Base-by-base conservation (phyloP, 352 stramenopile genomes). In the Peronospora belbahrii region DNA sequence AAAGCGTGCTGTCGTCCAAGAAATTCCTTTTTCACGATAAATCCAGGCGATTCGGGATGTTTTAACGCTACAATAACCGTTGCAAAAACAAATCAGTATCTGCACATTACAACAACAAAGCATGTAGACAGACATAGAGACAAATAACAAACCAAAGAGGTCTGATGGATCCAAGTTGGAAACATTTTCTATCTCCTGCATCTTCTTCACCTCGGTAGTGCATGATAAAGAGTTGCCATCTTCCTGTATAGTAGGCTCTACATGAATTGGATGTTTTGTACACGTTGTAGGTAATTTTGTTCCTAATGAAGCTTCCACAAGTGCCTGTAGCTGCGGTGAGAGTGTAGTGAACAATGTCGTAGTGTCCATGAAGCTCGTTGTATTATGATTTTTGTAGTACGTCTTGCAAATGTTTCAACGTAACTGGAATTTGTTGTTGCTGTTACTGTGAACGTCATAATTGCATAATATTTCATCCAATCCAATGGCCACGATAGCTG, bases 241-340 rank as follows among this genome's bases (percentile, higher is more conserved):
- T 1, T 28, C 6, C 24, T 28, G 24, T 9, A 35, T n/a, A 25
- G n/a, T n/a, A n/a, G n/a, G n/a, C n/a, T n/a, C n/a, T n/a, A n/a
- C n/a, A n/a, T n/a, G n/a, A n/a, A n/a, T n/a, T n/a, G n/a, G n/a
- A n/a, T n/a, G n/a, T n/a, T n/a, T n/a, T n/a, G n/a, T n/a, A n/a
- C n/a, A n/a, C n/a, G n/a, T n/a, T n/a, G n/a, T n/a, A n/a, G 57
- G 62, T 7, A 83, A 40, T 18, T 62, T 56, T 22, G 60, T 45
- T 19, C 70, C 77, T 3, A 88, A 52, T 28, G 70, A 85, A 3
- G 69, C 65, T 53, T 82, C 71, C 30, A 88, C 67, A 19, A 83
- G 65, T 55, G 63, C 66, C 60, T 77, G 67, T 3, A 86, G 61
- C 55, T 85, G 66, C 50, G 77, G 74, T 19, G 77, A 86, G 13